Conservation (phyloP, 805 yeast species). For the Tetrapisispora arboricola region DNA sequence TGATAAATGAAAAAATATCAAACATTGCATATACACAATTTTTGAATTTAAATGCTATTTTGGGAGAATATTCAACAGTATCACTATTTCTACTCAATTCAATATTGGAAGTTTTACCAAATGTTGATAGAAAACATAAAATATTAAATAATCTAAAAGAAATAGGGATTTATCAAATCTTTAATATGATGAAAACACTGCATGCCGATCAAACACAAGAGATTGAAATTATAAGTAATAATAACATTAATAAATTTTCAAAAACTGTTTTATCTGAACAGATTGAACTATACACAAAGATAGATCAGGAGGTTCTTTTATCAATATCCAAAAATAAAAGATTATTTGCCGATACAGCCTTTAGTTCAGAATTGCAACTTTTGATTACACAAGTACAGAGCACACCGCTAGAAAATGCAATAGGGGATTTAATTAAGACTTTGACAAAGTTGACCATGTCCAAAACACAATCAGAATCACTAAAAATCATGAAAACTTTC, state of each 20-base stretch:
- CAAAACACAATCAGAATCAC: slow-evolving; percentile 38
- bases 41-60: background rate
- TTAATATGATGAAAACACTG: slow-evolving; percentile 42
- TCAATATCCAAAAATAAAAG: slow-evolving; percentile 28
- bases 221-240: background rate
- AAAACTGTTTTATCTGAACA: slow-evolving; percentile 44
- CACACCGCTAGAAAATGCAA: slow-evolving; percentile 61
- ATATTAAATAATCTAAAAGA: slow-evolving; percentile 50
- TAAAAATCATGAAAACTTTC: slow-evolving; percentile 35
- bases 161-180: slow-evolving; percentile 44
- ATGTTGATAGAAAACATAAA: slow-evolving; percentile 35
- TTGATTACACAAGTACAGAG: slow-evolving; percentile 27
- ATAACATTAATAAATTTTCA: background rate
- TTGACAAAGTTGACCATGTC: slow-evolving; percentile 45
- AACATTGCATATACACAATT: slow-evolving; percentile 1
- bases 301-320: slow-evolving; percentile 30
- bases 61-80: slow-evolving; percentile 3
- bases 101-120: slow-evolving; percentile 37
- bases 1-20: background rate
- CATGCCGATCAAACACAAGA: slow-evolving; percentile 33
- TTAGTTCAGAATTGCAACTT: slow-evolving; percentile 14
- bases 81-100: slow-evolving; percentile 48
- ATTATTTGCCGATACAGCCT: slow-evolving; percentile 14
- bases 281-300: slow-evolving; percentile 40
- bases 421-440: slow-evolving; percentile 42